phyloP scores from a whole-genome alignment of 768 basidiomycete species.

The Lentinula lateritia region DNA sequence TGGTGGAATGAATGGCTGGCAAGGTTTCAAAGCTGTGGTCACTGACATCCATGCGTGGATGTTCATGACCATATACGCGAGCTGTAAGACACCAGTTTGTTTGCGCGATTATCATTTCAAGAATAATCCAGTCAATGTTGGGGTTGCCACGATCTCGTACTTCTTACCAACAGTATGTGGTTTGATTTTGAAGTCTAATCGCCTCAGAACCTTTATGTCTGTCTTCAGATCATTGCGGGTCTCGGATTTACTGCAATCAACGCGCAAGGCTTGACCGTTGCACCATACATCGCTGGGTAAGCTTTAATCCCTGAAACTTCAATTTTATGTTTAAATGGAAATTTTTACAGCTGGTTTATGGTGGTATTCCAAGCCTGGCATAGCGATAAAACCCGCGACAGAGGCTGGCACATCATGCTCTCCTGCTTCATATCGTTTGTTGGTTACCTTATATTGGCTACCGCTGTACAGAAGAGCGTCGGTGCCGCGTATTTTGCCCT shows the following conservation, averaged over 20 bases:
- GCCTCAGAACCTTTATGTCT: neutral
- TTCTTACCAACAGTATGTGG: conserved; percentile 46
- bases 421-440: conserved; percentile 39
- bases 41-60: conserved; percentile 47
- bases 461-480: conserved; percentile 41
- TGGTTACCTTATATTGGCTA: conserved; percentile 53
- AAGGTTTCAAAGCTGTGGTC: conserved; percentile 48
- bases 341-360: conserved; percentile 42
- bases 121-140: conserved; percentile 40
- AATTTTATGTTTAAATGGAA: neutral
- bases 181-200: neutral
- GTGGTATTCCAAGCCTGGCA: conserved; percentile 50
- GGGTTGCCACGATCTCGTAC: conserved; percentile 51
- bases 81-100: conserved; percentile 30
- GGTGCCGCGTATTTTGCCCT: conserved; percentile 54
- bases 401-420: conserved; percentile 52
- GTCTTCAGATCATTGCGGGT: conserved; percentile 40
- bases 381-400: conserved; percentile 46
- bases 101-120: neutral
- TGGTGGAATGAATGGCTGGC: conserved; percentile 53
- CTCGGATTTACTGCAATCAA: conserved; percentile 53
- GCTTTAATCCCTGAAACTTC: neutral
- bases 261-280: conserved; percentile 54
- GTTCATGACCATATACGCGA: conserved; percentile 46
- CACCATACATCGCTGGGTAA: conserved; percentile 33